These are phyloP conservation scores for Lactarius trivialis DNA, from an alignment of 768 basidiomycete genomes.

Conservation along the genomic window DNA sequence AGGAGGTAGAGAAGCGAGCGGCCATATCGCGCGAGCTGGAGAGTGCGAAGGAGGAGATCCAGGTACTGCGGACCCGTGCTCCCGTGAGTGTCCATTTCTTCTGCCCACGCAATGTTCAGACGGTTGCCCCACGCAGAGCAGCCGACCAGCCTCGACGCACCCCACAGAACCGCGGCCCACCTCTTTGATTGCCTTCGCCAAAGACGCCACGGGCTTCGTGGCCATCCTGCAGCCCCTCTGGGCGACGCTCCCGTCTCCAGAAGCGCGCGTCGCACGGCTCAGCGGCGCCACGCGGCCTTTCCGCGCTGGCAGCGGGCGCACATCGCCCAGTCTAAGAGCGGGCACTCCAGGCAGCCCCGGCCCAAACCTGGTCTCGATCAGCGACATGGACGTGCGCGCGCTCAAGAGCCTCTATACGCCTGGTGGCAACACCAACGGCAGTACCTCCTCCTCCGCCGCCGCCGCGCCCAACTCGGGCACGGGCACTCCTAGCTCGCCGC, in stretches of 20 bases:
- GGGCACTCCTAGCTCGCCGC: slow-evolving; percentile 21
- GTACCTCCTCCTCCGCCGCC: too few species aligned
- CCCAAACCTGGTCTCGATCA: slow-evolving; percentile 47
- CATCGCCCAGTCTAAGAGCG: slow-evolving; percentile 25
- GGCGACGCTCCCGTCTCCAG: slow-evolving; percentile 76
- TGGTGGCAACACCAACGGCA: slow-evolving; percentile 16
- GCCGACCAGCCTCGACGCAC: neutral
- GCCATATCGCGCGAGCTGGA: slow-evolving; percentile 25
- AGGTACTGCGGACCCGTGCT: slow-evolving; percentile 22
- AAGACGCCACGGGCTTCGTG: slow-evolving; percentile 33
- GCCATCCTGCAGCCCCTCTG: slow-evolving; percentile 67
- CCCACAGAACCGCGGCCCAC: slow-evolving; percentile 1
- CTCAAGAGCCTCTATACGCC: slow-evolving; percentile 73
- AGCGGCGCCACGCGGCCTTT: slow-evolving; percentile 32
- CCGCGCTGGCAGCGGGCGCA: slow-evolving; percentile 31
- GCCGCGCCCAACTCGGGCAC: slow-evolving; percentile 2
- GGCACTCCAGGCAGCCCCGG: slow-evolving; percentile 34
- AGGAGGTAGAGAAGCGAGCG: slow-evolving; percentile 27
- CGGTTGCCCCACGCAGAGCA: slow-evolving; percentile 11
- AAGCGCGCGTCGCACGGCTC: slow-evolving; percentile 46
- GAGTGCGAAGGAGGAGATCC: slow-evolving; percentile 23
- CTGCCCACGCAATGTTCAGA: neutral
- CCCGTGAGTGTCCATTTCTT: slow-evolving; percentile 31
- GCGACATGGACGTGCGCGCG: slow-evolving; percentile 80
- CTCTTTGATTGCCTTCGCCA: slow-evolving; percentile 28